A percentile compares a stretch with the other conserved stretches of the same genome.
These are phyloP conservation scores for Kondoa subrosea DNA, from an alignment of 768 basidiomycete species.

Conservation along the genomic window DNA sequence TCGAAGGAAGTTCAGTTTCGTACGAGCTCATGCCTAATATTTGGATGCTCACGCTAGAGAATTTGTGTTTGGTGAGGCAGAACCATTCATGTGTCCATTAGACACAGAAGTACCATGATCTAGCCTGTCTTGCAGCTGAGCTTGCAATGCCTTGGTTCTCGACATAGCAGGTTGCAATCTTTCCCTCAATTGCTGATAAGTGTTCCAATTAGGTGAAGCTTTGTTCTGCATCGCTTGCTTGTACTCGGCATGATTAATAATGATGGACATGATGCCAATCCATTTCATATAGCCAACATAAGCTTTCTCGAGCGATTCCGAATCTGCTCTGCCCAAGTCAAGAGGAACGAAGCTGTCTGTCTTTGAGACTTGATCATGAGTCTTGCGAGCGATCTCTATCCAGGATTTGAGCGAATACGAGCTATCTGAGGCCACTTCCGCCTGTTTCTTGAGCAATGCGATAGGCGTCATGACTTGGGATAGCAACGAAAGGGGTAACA, in stretches of 20 bases:
- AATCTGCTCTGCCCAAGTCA: background rate
- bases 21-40: no score
- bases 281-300: slow-evolving; percentile 16
- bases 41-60: background rate
- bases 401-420: slow-evolving; percentile 8
- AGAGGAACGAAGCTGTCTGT: background rate
- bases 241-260: background rate
- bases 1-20: no score
- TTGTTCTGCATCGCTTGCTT: background rate
- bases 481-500: no score
- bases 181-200: background rate
- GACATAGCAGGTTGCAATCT: background rate
- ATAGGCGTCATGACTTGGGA: background rate
- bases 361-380: slow-evolving; percentile 1
- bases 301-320: background rate
- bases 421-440: slow-evolving; percentile 8
- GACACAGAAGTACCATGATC: background rate
- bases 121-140: background rate
- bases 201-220: background rate
- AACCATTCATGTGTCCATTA: background rate
- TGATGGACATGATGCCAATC: background rate
- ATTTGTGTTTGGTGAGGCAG: background rate
- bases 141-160: background rate
- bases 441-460: slow-evolving; percentile 9
- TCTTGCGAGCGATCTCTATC: slow-evolving; percentile 8